phyloP scores from a whole-genome alignment of 345 rosid genomes.

The Rhodamnia argentea region DNA sequence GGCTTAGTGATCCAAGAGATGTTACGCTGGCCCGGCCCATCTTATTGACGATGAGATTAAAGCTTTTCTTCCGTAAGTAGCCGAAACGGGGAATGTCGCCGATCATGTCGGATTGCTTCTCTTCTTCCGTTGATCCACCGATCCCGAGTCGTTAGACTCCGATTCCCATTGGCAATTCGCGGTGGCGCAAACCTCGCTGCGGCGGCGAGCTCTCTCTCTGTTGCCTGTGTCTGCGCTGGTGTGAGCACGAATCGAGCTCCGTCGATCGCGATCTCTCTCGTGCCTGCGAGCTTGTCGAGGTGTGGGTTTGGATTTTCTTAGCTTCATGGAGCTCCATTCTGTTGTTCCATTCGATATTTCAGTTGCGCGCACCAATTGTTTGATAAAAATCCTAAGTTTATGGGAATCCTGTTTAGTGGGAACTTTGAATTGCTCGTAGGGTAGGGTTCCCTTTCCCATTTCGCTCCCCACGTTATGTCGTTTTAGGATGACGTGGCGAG shows the following conservation, averaged over 20 bases:
- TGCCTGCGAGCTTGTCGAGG: neutral
- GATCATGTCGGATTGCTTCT: neutral
- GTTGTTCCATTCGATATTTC: neutral
- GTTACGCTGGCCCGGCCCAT: neutral
- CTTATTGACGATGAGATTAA: fast-evolving
- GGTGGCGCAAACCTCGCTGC: neutral
- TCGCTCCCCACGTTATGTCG: neutral
- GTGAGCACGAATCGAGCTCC: neutral
- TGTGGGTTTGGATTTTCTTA: neutral
- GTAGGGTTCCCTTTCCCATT: neutral
- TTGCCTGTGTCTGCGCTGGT: neutral
- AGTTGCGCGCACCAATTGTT: neutral
- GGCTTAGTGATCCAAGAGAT: neutral
- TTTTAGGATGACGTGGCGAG: neutral
- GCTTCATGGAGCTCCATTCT: neutral
- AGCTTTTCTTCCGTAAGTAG: neutral
- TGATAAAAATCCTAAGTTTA: neutral
- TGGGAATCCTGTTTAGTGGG: neutral
- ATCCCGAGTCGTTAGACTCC: neutral
- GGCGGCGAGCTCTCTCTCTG: neutral
- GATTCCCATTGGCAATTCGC: neutral
- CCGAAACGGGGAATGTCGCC: neutral
- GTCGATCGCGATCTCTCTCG: neutral
- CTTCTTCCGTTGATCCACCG: neutral
- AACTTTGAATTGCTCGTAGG: neutral